phyloP scores from a whole-genome alignment of 2,329 filamentous ascomycete species.

The Cercospora janseana region DNA sequence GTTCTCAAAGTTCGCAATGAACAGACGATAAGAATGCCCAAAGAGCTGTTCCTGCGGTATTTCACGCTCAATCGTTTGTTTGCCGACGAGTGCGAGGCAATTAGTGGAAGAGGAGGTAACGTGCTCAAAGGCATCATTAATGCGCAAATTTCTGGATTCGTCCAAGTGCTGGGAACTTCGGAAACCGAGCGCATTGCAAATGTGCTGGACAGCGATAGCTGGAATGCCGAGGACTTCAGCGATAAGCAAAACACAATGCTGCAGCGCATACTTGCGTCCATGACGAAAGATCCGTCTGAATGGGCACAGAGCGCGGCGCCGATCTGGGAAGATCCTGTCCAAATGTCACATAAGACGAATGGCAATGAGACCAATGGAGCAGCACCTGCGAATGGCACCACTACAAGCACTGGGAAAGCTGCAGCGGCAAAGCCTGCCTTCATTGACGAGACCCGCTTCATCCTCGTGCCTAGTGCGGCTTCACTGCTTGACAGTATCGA shows the following conservation, averaged over 20 bases:
- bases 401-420: slow-evolving; percentile 20
- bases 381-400: slow-evolving; percentile 20
- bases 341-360: slow-evolving; percentile 28
- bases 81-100: slow-evolving; percentile 80
- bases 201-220: slow-evolving; percentile 76
- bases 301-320: slow-evolving; percentile 60
- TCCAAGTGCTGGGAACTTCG: slow-evolving; percentile 66
- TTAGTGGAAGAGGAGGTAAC: slow-evolving; percentile 74
- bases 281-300: slow-evolving; percentile 65
- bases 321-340: slow-evolving; percentile 48
- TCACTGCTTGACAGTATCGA: slow-evolving; percentile 78
- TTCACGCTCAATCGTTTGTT: slow-evolving; percentile 80
- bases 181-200: slow-evolving; percentile 73
- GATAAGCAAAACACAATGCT: slow-evolving; percentile 61
- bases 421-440: slow-evolving; percentile 52
- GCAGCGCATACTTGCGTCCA: slow-evolving; percentile 64
- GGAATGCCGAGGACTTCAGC: slow-evolving; percentile 73
- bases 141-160: slow-evolving; percentile 76
- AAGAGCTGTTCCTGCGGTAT: slow-evolving; percentile 73
- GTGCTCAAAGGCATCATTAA: slow-evolving; percentile 77
- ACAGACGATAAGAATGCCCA: slow-evolving; percentile 65
- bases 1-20: slow-evolving; percentile 74
- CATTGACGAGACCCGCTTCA: slow-evolving; percentile 81
- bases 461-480: slow-evolving; percentile 80
- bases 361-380: slow-evolving; percentile 28